Base-by-base conservation (phyloP, 2,329 filamentous ascomycete genomes). In the Zasmidium citrigriseum region DNA sequence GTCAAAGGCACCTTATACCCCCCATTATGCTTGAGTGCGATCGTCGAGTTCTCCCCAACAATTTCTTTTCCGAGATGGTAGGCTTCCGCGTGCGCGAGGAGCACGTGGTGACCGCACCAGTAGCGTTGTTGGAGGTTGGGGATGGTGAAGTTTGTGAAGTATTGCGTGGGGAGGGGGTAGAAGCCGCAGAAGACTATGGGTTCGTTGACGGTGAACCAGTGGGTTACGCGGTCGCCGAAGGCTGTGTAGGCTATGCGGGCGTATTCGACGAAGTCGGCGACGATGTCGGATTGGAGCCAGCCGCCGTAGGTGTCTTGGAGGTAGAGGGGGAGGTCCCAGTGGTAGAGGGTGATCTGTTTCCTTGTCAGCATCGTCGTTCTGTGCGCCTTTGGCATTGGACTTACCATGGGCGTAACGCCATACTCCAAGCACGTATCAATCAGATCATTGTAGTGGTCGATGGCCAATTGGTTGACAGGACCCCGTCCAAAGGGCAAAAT, bases 381-480 rank as follows among this genome's bases (percentile, higher is more conserved):
- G n/a, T n/a, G n/a, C n/a, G n/a, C n/a, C n/a, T n/a, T n/a, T n/a
- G n/a, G 27, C 5, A 41, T n/a, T 4, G 18, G 34, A 10, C 34
- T 41, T 16, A 41, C 34, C 34, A 41, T 41, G 0, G 80, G 80
- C 44, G 72, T 70, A 59, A 82, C 76, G 3, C 75, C 75, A 3
- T 76, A 72, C 27, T 77, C 69, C 0, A 81, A 65, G 46, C 64
- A 64, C 12, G 57, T 63, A 34, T 65, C 29, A 53, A 82, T 81
- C 18, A 82, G 59, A 52, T 81, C 77, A 45, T 80, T 72, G 59
- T 82, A 82, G 59, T 82, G 80, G 5, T 72, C 68, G 18, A 83
- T 70, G 0, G 72, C 80, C 38, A 74, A 65, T 57, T 80, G 69
- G 52, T 82, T 82, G 53, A 83, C 70, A 0, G 77, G 77, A 5